These are phyloP conservation scores for Escallonia herrerae DNA, from an alignment of 129 eudicot species.

Conservation along the genomic window DNA sequence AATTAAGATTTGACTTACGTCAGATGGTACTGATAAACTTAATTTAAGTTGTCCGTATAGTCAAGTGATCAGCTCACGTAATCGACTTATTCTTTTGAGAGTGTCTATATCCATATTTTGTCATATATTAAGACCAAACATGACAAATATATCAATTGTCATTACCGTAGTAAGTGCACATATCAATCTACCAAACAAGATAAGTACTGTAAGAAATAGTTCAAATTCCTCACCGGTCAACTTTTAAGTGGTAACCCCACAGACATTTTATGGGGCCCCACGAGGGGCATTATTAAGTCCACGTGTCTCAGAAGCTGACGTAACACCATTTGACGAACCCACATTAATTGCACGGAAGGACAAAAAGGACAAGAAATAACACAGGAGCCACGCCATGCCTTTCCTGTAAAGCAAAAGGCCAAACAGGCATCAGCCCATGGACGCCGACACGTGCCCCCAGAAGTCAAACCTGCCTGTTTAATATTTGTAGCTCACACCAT, in stretches of 20 bases:
- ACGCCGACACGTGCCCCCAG: not conserved
- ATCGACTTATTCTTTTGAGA: too few relatives aligned
- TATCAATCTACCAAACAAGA: not conserved
- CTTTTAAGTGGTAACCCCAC: not conserved
- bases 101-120: too few relatives aligned
- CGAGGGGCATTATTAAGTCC: not conserved
- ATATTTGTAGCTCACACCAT: not conserved
- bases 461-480: not conserved
- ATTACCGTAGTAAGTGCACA: not conserved
- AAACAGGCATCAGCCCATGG: not conserved
- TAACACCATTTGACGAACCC: not conserved
- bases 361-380: not conserved
- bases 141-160: not conserved
- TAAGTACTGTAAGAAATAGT: not conserved
- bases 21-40: too few relatives aligned
- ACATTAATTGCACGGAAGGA: conserved; percentile 1
- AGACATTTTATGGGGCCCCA: not conserved
- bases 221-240: not conserved
- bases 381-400: conserved; percentile 1
- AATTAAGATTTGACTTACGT: too few relatives aligned
- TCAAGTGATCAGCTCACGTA: too few relatives aligned
- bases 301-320: not conserved
- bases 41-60: too few relatives aligned
- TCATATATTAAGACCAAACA: not conserved
- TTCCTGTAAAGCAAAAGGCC: not conserved